A percentile compares a stretch with the other conserved stretches of the same genome.
phyloP scores from a whole-genome alignment of 352 stramenopile genomes.

The Phytophthora ohioensis region DNA sequence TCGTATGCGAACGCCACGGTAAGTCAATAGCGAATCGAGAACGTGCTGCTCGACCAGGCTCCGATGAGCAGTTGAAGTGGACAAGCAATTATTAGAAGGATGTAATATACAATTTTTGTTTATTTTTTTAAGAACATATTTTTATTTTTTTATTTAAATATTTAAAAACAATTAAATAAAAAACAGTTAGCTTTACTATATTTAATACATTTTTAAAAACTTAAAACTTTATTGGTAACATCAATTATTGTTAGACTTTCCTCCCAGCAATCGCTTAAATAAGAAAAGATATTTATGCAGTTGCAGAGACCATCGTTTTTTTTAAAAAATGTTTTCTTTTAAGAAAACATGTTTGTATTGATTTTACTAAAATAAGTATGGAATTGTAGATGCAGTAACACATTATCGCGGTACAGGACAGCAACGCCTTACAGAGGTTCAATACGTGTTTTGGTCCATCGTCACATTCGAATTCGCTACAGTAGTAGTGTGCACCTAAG shows the following conservation, averaged over 20 bases:
- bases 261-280: too few relatives aligned
- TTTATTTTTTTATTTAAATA: background rate
- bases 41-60: slow-evolving; percentile 39
- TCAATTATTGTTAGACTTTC: too few relatives aligned
- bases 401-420: background rate
- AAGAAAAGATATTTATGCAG: too few relatives aligned
- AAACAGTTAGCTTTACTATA: background rate
- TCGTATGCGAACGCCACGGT: slow-evolving; percentile 41
- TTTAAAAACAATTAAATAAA: background rate
- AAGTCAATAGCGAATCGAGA: slow-evolving; percentile 58
- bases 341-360: background rate
- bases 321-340: background rate
- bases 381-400: too few relatives aligned
- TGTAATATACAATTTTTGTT: background rate
- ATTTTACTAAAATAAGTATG: background rate
- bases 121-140: background rate
- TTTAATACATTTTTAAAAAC: too few relatives aligned
- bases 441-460: slow-evolving; percentile 6
- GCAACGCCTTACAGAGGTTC: slow-evolving; percentile 11
- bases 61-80: background rate
- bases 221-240: too few relatives aligned
- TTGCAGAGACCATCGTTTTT: too few relatives aligned
- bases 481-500: background rate
- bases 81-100: background rate
- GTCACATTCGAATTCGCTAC: slow-evolving; percentile 20